Conservation (phyloP, 2,329 filamentous ascomycete species). For the Aspergillus glaucus region DNA sequence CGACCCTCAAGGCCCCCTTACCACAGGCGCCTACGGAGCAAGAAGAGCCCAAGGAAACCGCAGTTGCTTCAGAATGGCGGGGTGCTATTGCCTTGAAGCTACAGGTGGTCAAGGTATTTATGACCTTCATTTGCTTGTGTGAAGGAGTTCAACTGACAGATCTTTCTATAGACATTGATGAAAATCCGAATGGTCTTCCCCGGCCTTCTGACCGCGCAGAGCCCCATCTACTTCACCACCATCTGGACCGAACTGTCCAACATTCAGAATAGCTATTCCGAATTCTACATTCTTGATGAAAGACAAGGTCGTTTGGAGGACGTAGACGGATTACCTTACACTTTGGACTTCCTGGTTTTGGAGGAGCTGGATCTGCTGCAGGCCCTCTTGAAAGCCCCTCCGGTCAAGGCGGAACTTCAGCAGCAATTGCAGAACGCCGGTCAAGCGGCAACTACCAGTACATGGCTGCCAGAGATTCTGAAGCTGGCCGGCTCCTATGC, state of each 20-base stretch:
- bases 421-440: conserved; percentile 61
- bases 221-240: conserved; percentile 72
- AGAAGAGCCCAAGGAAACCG: conserved; percentile 52
- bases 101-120: conserved; percentile 70
- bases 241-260: conserved; percentile 82
- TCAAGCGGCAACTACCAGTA: conserved; percentile 55
- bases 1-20: conserved; percentile 66
- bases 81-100: conserved; percentile 81
- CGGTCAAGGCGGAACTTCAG: conserved; percentile 84
- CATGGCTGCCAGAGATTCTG: conserved; percentile 85
- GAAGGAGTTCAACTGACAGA: conserved; percentile 11
- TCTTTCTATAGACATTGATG: conserved; percentile 66
- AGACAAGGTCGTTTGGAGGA: conserved; percentile 85
- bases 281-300: conserved; percentile 79
- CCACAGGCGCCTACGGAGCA: conserved; percentile 53
- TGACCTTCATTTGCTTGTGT: background rate
- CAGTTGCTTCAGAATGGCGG: conserved; percentile 63
- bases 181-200: conserved; percentile 82
- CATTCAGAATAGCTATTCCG: conserved; percentile 66
- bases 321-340: conserved; percentile 85
- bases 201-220: conserved; percentile 73
- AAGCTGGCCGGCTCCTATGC: conserved; percentile 78
- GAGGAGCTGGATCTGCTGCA: conserved; percentile 96
- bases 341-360: conserved; percentile 83
- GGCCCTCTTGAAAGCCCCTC: conserved; percentile 77